phyloP scores from a whole-genome alignment of 1,284 basidiomycete genomes.

The Pseudozyma tsukubaensis region DNA sequence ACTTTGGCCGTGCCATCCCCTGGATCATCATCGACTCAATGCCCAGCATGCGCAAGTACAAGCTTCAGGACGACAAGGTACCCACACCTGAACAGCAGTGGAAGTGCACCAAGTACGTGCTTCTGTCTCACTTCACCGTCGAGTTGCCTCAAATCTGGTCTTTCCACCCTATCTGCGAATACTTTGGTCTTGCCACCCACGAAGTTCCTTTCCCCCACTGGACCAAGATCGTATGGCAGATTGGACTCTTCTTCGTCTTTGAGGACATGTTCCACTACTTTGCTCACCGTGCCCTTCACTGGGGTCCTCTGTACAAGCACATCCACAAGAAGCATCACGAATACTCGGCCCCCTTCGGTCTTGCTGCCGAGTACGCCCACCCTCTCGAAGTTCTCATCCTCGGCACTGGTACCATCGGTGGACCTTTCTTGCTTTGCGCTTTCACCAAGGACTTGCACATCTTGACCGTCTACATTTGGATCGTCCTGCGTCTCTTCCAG shows the following conservation, averaged over 20 bases:
- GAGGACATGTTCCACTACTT: constrained; percentile 88
- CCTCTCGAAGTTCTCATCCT: constrained; percentile 93
- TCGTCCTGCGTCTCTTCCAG: constrained; percentile 92
- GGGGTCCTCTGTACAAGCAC: constrained; percentile 90
- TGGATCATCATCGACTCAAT: constrained; percentile 96
- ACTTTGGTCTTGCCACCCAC: constrained; percentile 89
- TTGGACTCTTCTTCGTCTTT: constrained; percentile 92
- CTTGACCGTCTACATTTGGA: constrained; percentile 92
- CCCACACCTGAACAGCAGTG: constrained; percentile 87
- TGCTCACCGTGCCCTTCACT: constrained; percentile 91
- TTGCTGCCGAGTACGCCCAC: constrained; percentile 97
- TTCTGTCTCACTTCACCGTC: constrained; percentile 95
- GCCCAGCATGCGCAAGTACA: constrained; percentile 93
- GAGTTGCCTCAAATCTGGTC: constrained; percentile 95
- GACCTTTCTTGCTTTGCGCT: constrained; percentile 86
- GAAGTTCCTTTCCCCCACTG: constrained; percentile 85
- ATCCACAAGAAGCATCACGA: constrained; percentile 96
- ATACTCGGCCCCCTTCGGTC: constrained; percentile 94
- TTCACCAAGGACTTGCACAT: constrained; percentile 77
- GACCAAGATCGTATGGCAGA: constrained; percentile 74
- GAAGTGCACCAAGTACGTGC: constrained; percentile 94
- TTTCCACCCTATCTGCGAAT: constrained; percentile 93
- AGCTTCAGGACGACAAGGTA: constrained; percentile 84
- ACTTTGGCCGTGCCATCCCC: constrained; percentile 94
- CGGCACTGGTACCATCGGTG: constrained; percentile 83